Evolutionary conservation across 805 yeast genomes (phyloP).

Genomic region (Ogataea neopini): DNA sequence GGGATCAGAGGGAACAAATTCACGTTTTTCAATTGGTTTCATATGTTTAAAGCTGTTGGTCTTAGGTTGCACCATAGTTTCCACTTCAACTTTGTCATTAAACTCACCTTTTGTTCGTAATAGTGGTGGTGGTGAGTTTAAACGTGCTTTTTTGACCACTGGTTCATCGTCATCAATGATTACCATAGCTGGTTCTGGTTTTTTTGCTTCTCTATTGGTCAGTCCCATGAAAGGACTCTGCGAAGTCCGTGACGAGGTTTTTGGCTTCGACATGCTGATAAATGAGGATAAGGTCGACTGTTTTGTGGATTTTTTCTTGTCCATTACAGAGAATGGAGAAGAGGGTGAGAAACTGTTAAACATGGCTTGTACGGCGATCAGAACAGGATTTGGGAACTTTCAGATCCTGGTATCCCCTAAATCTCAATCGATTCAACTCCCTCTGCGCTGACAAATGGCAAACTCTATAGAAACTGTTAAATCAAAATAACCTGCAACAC

Average conservation of each 20-base stretch:
- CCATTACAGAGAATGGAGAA: constrained; percentile 10
- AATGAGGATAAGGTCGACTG: constrained; percentile 24
- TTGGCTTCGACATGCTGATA: constrained; percentile 17
- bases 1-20: constrained; percentile 11
- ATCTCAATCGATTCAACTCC: no score
- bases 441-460: background rate
- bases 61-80: background rate
- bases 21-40: constrained; percentile 22
- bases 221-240: constrained; percentile 8
- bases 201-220: background rate
- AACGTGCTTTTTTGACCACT: background rate
- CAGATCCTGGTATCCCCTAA: no score
- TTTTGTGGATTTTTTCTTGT: constrained; percentile 12
- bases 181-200: background rate
- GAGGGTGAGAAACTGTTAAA: constrained; percentile 12
- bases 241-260: background rate
- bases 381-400: no score
- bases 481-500: constrained; percentile 2
- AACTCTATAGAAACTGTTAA: background rate
- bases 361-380: no score
- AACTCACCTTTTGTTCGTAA: background rate
- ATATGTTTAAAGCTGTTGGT: constrained; percentile 25
- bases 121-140: background rate
- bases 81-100: constrained; percentile 3
- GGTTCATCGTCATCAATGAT: constrained; percentile 4